Percentiles rank a stretch among this genome's conserved stretches.
Conservation (phyloP, 164 flowering plant genomes). For the Chimonanthus praecox region DNA sequence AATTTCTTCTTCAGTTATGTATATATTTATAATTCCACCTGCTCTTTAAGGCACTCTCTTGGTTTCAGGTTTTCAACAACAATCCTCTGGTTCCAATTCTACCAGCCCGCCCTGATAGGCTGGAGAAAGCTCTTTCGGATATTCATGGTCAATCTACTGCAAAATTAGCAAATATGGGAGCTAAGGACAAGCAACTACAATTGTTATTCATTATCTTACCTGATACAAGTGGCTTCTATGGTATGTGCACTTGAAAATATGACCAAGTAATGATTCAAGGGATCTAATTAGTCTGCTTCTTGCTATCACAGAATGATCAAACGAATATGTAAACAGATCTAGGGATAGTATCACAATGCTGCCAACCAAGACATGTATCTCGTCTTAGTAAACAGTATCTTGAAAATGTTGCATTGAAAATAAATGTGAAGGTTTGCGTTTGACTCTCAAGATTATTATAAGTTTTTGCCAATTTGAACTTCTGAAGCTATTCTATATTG, state of each 20-base stretch:
- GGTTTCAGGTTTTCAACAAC: conserved; percentile 5
- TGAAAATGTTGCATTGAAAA: conserved; percentile 31
- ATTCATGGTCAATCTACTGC: conserved; percentile 19
- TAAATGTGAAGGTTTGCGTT: conserved; percentile 52
- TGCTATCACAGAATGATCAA: conserved; percentile 17
- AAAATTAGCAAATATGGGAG: conserved; percentile 3
- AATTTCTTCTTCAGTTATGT: background rate
- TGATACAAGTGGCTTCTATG: conserved; percentile 60
- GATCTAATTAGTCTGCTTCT: background rate
- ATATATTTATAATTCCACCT: background rate
- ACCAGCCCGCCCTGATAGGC: conserved; percentile 17
- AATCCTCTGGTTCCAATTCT: conserved; percentile 39
- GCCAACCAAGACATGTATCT: conserved; percentile 16
- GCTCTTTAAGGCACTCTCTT: background rate
- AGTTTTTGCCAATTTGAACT: background rate
- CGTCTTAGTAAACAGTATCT: conserved; percentile 12
- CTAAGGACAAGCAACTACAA: conserved; percentile 35
- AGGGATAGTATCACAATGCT: conserved; percentile 29
- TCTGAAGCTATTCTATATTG: background rate
- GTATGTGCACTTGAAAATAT: conserved; percentile 26
- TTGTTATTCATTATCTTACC: conserved; percentile 73
- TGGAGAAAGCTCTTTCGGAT: conserved; percentile 45
- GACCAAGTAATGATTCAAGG: background rate
- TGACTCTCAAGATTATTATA: background rate
- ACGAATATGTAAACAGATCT: conserved; percentile 30